phyloP scores from a whole-genome alignment of 805 yeast species.

The Cyberlindnera misumaiensis region DNA sequence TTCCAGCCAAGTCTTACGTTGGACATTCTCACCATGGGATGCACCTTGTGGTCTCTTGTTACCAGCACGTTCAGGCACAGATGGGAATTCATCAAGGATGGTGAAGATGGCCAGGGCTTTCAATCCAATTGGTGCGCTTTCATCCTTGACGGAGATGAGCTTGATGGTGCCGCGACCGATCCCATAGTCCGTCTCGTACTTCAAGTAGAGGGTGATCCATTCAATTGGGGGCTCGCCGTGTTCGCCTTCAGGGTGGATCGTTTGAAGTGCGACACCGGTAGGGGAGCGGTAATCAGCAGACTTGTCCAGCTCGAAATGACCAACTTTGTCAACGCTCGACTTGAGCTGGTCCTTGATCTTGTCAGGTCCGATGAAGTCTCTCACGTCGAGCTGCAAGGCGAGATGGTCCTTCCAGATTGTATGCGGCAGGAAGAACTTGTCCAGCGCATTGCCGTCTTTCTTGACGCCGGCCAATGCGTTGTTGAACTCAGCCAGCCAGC shows the following conservation, averaged over 20 bases:
- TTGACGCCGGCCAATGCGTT: conserved; percentile 9
- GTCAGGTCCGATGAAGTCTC: conserved; percentile 26
- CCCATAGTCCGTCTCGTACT: conserved; percentile 28
- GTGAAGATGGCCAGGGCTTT: conserved; percentile 31
- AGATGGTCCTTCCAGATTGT: conserved; percentile 34
- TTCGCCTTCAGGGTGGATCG: conserved; percentile 23
- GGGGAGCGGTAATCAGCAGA: conserved; percentile 25
- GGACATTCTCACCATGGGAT: conserved; percentile 32
- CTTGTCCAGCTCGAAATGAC: conserved; percentile 24
- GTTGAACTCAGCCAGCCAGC: conserved; percentile 28
- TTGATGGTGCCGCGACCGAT: conserved; percentile 28
- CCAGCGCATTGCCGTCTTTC: conserved; percentile 14
- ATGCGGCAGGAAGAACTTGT: conserved; percentile 23
- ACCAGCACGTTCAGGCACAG: conserved; percentile 29
- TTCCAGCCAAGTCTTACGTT: conserved; percentile 35
- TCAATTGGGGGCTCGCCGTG: conserved; percentile 25
- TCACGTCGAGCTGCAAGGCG: conserved; percentile 27
- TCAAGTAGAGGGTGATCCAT: conserved; percentile 29
- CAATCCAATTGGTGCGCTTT: conserved; percentile 23
- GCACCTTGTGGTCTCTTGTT: conserved; percentile 30
- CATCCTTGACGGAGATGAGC: conserved; percentile 26
- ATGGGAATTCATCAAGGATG: conserved; percentile 27
- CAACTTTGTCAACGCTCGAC: conserved; percentile 17
- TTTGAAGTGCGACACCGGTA: conserved; percentile 24
- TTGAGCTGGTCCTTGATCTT: conserved; percentile 20